Conservation (phyloP, 345 rosid genomes). For the Bretschneidera sinensis region DNA sequence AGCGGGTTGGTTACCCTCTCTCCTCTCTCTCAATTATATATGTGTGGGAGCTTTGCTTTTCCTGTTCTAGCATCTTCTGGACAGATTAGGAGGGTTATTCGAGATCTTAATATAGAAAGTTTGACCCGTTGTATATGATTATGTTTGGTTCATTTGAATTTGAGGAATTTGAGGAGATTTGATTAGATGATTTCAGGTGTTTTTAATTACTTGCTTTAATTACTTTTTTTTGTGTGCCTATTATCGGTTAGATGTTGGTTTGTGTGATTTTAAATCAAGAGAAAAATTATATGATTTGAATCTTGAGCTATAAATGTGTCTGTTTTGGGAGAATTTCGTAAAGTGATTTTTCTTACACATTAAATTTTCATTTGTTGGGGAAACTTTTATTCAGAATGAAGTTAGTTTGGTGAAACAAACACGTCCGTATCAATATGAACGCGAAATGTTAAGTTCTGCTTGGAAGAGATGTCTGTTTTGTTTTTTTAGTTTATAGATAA, state of each 20-base stretch:
- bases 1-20: slow-evolving; percentile 80
- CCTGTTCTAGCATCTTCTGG: slow-evolving; percentile 6
- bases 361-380: too few relatives aligned
- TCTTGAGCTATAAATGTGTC: too few relatives aligned
- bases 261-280: background rate
- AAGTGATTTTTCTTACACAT: too few relatives aligned
- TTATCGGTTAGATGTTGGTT: background rate
- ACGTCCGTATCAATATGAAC: too few relatives aligned
- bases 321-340: too few relatives aligned
- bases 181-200: background rate
- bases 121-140: background rate
- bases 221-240: too few relatives aligned
- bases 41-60: background rate
- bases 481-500: too few relatives aligned
- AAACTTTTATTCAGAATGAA: too few relatives aligned
- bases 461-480: too few relatives aligned
- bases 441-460: too few relatives aligned
- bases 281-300: background rate
- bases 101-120: background rate
- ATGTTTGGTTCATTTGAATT: background rate
- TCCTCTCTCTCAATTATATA: background rate
- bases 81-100: slow-evolving; percentile 3
- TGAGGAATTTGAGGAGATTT: background rate
- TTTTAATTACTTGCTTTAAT: too few relatives aligned
- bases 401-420: too few relatives aligned